Evolutionary conservation across 139 green algal genomes (phyloP).

Genomic region (Ettlia oleoabundans): DNA sequence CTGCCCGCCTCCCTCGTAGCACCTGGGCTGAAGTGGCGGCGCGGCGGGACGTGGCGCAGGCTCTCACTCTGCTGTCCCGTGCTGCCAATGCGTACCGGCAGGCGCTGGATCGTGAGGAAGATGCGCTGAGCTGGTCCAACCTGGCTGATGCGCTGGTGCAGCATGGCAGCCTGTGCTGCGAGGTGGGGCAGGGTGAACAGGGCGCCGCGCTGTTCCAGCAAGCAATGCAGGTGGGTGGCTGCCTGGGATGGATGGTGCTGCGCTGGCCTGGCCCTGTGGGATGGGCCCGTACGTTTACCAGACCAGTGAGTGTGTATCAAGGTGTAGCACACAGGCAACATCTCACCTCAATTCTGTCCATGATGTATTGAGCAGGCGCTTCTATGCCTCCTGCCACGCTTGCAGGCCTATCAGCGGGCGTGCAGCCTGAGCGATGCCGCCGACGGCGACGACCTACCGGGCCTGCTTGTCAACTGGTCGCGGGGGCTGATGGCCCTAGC

Average conservation of each 20-base stretch:
- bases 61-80: constrained; percentile 39
- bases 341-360: no score
- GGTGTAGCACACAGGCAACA: no score
- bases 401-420: constrained; percentile 45
- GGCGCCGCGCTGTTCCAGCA: not conserved
- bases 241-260: no score
- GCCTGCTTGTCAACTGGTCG: constrained; percentile 85
- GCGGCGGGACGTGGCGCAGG: not conserved
- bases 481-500: constrained; percentile 55
- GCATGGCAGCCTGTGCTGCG: constrained; percentile 45
- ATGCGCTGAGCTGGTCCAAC: constrained; percentile 70
- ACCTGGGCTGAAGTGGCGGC: constrained; percentile 50
- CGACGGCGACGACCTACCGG: constrained; percentile 61
- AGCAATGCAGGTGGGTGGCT: no score
- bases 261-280: no score
- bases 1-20: no score
- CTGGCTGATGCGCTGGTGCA: constrained; percentile 66
- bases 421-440: constrained; percentile 46
- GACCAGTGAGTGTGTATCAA: no score
- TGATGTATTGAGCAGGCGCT: no score
- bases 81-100: constrained; percentile 50
- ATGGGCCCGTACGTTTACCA: no score
- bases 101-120: constrained; percentile 63
- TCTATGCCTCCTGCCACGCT: no score
- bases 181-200: not conserved